Base-by-base conservation (phyloP, 192 early-diverging fungal species). In the Gamsiella multidivaricata region DNA sequence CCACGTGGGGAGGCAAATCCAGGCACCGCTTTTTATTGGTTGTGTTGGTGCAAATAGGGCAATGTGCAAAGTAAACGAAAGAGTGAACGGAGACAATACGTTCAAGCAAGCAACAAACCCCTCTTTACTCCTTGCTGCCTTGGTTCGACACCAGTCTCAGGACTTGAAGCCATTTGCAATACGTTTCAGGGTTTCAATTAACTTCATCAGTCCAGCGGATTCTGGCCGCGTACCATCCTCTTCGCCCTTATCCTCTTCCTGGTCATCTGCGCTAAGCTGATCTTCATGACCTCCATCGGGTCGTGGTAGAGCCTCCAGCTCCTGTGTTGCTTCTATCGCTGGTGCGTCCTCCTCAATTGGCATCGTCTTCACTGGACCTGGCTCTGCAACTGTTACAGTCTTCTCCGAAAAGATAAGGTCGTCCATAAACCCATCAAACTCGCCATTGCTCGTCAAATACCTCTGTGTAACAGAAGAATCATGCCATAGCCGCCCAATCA, bases 401-500 rank as follows among this genome's bases (percentile, higher is more conserved):
- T 34, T n/a, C 12, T 20, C 32, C 17, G 11, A 14, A 20, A 47
- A 10, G 39, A 22, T 32, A 31, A 23, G 9, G 22, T n/a, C 20
- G n/a, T 32, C 11, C n/a, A 33, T 37, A 4, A n/a, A 6, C 46
- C 37, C 60, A 14, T 54, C 62, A 3, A 15, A 1, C 4, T 23
- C 62, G 9, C 10, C 17, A 39, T 22, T 18, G 2, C 9, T 6
- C n/a, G 8, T 14, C 4, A 3, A 2, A 17, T 46, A 29, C 20
- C 11, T 46, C 11, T 43, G 7, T 23, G 23, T 0, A 18, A 33
- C 33, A 6, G 57, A 23, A 0, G 62, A 53, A 14, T 61, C 71
- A 5, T 31, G 39, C 73, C 73, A 76, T 3, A 76, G 39, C 9
- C 52, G 43, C 11, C 65, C 60, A 17, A 76, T 51, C 2, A 32